These are phyloP conservation scores for Cylindrotheca fusiformis DNA, from an alignment of 108 stramenopile species.

Conservation along the genomic window DNA sequence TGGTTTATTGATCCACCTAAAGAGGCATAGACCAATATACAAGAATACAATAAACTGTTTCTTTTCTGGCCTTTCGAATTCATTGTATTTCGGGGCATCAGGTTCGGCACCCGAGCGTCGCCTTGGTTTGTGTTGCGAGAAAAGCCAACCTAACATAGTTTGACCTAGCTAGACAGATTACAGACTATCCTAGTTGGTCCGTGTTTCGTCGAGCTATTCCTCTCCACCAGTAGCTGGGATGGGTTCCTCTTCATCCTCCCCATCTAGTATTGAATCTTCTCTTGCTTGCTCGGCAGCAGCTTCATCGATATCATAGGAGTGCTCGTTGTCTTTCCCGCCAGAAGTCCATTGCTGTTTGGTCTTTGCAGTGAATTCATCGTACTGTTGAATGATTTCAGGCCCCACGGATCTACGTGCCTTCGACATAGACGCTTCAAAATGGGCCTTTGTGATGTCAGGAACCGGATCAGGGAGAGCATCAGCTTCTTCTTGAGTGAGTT, in stretches of 20 bases:
- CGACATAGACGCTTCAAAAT: slow-evolving; percentile 89
- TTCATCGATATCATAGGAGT: slow-evolving; percentile 74
- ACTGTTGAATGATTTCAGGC: slow-evolving; percentile 84
- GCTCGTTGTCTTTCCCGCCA: slow-evolving; percentile 40
- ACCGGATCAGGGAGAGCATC: slow-evolving; percentile 80
- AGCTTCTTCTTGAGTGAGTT: slow-evolving; percentile 81
- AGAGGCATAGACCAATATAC: too few relatives aligned
- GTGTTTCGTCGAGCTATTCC: slow-evolving; percentile 9
- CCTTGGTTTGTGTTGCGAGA: too few relatives aligned
- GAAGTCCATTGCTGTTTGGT: slow-evolving; percentile 86
- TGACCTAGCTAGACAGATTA: too few relatives aligned
- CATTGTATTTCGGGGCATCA: too few relatives aligned
- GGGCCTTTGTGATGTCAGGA: slow-evolving; percentile 71
- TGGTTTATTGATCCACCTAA: slow-evolving; percentile 18
- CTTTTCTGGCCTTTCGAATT: too few relatives aligned
- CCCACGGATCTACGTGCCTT: slow-evolving; percentile 87
- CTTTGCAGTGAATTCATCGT: slow-evolving; percentile 84
- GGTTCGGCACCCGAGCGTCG: too few relatives aligned
- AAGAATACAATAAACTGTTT: too few relatives aligned
- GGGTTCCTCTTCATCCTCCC: slow-evolving; percentile 29
- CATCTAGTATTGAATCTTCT: slow-evolving; percentile 65
- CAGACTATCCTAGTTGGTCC: too few relatives aligned
- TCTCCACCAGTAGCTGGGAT: slow-evolving; percentile 15
- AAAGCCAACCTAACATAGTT: too few relatives aligned
- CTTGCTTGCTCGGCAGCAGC: slow-evolving; percentile 77